A percentile compares a stretch with the other conserved stretches of the same genome.
Conservation (phyloP, 176 grass and related monocot genomes). For the Bonia amplexicaulis region DNA sequence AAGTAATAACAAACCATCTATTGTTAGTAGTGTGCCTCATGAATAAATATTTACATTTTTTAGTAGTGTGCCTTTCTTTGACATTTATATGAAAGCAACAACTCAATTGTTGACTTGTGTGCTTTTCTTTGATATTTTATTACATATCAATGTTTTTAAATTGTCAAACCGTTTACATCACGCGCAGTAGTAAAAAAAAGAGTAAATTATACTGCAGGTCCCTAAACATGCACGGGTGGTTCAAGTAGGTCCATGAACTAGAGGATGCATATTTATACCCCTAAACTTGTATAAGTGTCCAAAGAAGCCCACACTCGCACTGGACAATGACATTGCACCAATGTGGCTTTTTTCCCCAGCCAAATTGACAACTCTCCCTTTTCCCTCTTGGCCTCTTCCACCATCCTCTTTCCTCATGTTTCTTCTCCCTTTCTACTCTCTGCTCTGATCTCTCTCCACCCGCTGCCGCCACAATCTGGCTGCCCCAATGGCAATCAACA, state of each 20-base stretch:
- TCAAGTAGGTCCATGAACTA: background rate
- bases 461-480: too few relatives aligned
- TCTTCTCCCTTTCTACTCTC: too few relatives aligned
- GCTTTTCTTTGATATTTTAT: background rate
- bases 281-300: background rate
- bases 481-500: too few relatives aligned
- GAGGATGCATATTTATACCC: background rate
- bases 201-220: background rate
- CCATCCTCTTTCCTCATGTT: background rate
- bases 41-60: background rate
- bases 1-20: background rate
- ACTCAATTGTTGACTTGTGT: background rate
- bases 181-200: background rate
- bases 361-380: background rate
- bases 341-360: background rate
- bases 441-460: too few relatives aligned
- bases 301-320: background rate
- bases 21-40: too few relatives aligned
- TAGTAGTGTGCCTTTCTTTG: background rate
- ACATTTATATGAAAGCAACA: background rate
- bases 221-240: background rate
- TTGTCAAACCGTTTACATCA: background rate
- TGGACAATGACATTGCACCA: background rate
- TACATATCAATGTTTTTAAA: background rate
- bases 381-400: background rate